These are phyloP conservation scores for Delonix regia DNA, from an alignment of 306 rosid genomes.

Conservation along the genomic window DNA sequence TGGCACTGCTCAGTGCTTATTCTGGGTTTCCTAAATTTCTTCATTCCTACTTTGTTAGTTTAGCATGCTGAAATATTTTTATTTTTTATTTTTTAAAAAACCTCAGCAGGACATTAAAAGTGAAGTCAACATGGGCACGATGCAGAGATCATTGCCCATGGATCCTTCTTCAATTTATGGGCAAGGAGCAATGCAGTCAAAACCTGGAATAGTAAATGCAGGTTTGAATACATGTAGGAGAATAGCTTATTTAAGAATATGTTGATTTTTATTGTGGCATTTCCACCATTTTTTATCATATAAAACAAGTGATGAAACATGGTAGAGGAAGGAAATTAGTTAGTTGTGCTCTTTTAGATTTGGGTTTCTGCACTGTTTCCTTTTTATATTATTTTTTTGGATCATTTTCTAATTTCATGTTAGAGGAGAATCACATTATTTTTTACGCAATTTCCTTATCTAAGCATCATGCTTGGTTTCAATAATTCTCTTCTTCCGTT, in stretches of 20 bases:
- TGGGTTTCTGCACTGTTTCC: conserved; percentile 22
- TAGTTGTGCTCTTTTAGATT: conserved; percentile 23
- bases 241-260: conserved; percentile 16
- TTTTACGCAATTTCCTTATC: conserved; percentile 8
- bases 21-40: conserved; percentile 18
- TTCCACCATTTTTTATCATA: conserved; percentile 20
- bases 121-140: conserved; percentile 70
- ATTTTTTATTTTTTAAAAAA: background rate
- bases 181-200: conserved; percentile 82
- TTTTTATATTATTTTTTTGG: conserved; percentile 1
- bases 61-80: conserved; percentile 29
- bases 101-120: conserved; percentile 66
- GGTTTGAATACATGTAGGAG: conserved; percentile 47
- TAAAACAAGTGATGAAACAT: conserved; percentile 22
- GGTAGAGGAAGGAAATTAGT: conserved; percentile 30
- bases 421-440: background rate
- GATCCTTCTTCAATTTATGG: conserved; percentile 86
- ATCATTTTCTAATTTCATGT: conserved; percentile 7
- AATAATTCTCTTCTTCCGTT: conserved; percentile 35
- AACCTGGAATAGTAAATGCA: conserved; percentile 77
- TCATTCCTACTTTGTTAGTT: conserved; percentile 28
- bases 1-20: conserved; percentile 23
- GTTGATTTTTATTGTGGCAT: background rate
- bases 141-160: conserved; percentile 83
- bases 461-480: conserved; percentile 22